Conservation (phyloP, 495 filamentous ascomycete genomes). For the Jackrogersella multiformis region DNA sequence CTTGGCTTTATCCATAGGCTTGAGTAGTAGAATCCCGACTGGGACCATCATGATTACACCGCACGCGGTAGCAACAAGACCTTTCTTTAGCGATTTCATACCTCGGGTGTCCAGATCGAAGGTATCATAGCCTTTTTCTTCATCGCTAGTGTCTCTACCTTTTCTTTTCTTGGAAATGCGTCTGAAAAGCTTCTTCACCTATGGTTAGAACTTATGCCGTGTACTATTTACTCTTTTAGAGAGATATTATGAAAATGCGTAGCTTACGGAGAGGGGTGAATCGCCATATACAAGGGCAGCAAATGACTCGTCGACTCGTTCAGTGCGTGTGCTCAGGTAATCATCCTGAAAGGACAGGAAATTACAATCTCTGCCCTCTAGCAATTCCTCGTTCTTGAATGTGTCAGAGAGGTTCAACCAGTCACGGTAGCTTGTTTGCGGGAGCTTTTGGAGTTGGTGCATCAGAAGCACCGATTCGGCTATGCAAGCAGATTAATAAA, state of each 20-base stretch:
- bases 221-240: neutral
- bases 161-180: slow-evolving; percentile 3
- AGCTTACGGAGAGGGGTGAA: slow-evolving; percentile 7
- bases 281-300: slow-evolving; percentile 13
- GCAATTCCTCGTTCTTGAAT: neutral
- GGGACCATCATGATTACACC: slow-evolving; percentile 14
- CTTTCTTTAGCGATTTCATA: slow-evolving; percentile 13
- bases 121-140: neutral
- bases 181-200: slow-evolving; percentile 1
- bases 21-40: slow-evolving; percentile 8
- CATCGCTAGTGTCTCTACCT: neutral
- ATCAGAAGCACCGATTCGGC: slow-evolving; percentile 13
- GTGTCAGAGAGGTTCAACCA: slow-evolving; percentile 3
- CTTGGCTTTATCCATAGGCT: neutral
- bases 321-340: slow-evolving; percentile 1
- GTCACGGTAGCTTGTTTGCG: slow-evolving; percentile 3
- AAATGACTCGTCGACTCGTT: slow-evolving; percentile 1
- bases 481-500: neutral
- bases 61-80: neutral
- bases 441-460: slow-evolving; percentile 8
- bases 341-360: slow-evolving; percentile 14
- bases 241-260: neutral
- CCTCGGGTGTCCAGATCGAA: slow-evolving; percentile 9
- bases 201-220: neutral
- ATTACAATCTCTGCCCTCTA: neutral